Evolutionary conservation across 768 basidiomycete species (phyloP).

Genomic region (Auriscalpium microsporum): DNA sequence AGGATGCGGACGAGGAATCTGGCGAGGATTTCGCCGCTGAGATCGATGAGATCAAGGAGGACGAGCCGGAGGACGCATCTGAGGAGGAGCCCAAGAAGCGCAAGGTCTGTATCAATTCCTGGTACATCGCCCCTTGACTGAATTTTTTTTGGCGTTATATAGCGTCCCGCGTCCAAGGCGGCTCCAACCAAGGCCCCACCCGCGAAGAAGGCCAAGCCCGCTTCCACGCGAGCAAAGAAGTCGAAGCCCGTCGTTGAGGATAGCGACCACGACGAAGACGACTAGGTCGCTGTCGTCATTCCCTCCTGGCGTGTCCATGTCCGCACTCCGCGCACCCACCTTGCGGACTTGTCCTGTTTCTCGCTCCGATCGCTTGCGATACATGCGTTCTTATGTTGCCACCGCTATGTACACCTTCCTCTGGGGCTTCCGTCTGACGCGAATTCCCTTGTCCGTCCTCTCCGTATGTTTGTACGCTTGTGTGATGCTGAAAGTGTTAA

Average conservation of each 20-base stretch:
- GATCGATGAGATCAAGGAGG: constrained; percentile 35
- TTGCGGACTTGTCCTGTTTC: no score
- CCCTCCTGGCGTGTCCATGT: no score
- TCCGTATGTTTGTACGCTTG: no score
- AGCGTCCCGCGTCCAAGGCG: constrained; percentile 1
- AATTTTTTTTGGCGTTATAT: constrained; percentile 8
- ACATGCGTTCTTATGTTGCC: no score
- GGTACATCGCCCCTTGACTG: neutral
- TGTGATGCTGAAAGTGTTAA: no score
- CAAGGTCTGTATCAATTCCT: constrained; percentile 38
- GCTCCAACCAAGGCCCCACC: constrained; percentile 1
- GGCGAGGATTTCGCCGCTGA: constrained; percentile 42
- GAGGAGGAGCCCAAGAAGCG: constrained; percentile 51
- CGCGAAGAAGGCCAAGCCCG: constrained; percentile 30
- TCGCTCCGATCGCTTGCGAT: no score
- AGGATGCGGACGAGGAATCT: constrained; percentile 31
- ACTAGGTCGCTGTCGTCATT: no score
- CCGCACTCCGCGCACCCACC: no score
- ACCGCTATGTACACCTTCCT: no score
- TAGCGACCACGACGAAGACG: constrained; percentile 27
- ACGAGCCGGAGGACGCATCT: constrained; percentile 36
- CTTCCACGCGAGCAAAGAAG: constrained; percentile 27
- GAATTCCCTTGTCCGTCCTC: no score
- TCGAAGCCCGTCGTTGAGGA: constrained; percentile 42
- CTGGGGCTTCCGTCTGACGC: no score